Conservation (phyloP, 768 basidiomycete genomes). For the Lactarius psammicola region DNA sequence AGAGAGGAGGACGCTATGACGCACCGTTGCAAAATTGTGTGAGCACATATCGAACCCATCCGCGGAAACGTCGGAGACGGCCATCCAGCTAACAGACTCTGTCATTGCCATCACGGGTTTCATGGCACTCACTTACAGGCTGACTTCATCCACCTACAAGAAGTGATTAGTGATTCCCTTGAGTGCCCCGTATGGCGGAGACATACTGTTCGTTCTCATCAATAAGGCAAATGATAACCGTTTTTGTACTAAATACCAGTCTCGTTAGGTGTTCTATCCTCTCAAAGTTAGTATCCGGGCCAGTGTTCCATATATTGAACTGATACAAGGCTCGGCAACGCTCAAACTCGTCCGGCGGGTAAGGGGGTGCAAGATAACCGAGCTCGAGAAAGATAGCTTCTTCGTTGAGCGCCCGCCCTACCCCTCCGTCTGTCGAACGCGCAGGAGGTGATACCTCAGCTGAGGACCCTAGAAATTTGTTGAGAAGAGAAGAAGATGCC, state of each 20-base stretch:
- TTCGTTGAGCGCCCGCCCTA: constrained; percentile 58
- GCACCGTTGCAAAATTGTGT: constrained; percentile 77
- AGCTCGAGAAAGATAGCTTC: constrained; percentile 62
- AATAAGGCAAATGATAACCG: constrained; percentile 78
- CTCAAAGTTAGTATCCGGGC: constrained; percentile 87
- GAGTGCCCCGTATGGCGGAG: not conserved
- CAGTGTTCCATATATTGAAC: constrained; percentile 90
- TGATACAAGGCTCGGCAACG: constrained; percentile 83
- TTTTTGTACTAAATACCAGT: constrained; percentile 87
- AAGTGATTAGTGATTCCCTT: constrained; percentile 20
- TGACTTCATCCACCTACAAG: constrained; percentile 79
- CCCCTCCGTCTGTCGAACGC: constrained; percentile 34
- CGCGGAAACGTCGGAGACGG: constrained; percentile 47
- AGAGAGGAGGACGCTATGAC: not conserved
- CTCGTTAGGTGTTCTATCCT: constrained; percentile 91
- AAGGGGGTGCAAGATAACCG: constrained; percentile 75
- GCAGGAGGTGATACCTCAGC: constrained; percentile 29
- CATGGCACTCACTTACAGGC: constrained; percentile 54
- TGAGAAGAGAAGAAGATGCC: constrained; percentile 61
- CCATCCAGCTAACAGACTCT: constrained; percentile 43
- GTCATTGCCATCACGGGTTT: constrained; percentile 2
- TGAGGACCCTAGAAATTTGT: constrained; percentile 15
- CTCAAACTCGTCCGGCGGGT: constrained; percentile 81
- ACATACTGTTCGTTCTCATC: constrained; percentile 81
- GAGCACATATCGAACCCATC: constrained; percentile 75